Conservation (phyloP, 768 basidiomycete genomes). For the Lentinula guzmanii region DNA sequence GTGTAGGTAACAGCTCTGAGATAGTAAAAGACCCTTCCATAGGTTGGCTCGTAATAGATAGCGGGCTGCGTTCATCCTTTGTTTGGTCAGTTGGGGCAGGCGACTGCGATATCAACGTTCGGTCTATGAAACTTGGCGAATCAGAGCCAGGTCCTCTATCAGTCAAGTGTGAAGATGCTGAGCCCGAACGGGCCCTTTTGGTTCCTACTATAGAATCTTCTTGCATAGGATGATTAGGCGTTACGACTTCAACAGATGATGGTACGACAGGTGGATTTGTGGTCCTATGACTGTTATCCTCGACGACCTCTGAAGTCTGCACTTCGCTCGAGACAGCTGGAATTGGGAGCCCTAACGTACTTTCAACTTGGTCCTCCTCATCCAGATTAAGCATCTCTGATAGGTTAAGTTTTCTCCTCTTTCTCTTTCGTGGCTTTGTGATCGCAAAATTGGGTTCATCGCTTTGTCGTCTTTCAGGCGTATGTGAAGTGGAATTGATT, state of each 20-base stretch:
- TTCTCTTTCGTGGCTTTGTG: constrained; percentile 16
- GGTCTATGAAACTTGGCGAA: background rate
- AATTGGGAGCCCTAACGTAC: background rate
- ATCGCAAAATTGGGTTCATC: background rate
- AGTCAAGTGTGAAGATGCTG: background rate
- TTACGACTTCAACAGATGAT: background rate
- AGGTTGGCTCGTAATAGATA: background rate
- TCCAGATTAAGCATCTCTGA: constrained; percentile 22
- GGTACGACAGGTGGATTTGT: background rate
- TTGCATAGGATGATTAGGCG: background rate
- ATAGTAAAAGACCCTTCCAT: background rate
- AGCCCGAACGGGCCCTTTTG: background rate
- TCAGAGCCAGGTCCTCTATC: background rate
- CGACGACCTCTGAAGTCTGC: background rate
- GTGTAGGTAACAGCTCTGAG: background rate
- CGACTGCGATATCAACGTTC: background rate
- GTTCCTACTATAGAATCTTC: background rate
- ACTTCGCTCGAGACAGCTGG: background rate
- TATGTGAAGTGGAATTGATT: background rate
- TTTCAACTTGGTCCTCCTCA: constrained; percentile 19
- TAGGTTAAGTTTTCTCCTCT: constrained; percentile 21
- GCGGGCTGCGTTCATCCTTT: background rate
- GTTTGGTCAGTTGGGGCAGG: background rate
- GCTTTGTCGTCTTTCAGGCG: background rate
- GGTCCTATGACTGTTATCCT: background rate